Evolutionary conservation across 768 basidiomycete species (phyloP), one percentile per base, ranked within the genome.

Genomic region (Mrakia blollopis): DNA sequence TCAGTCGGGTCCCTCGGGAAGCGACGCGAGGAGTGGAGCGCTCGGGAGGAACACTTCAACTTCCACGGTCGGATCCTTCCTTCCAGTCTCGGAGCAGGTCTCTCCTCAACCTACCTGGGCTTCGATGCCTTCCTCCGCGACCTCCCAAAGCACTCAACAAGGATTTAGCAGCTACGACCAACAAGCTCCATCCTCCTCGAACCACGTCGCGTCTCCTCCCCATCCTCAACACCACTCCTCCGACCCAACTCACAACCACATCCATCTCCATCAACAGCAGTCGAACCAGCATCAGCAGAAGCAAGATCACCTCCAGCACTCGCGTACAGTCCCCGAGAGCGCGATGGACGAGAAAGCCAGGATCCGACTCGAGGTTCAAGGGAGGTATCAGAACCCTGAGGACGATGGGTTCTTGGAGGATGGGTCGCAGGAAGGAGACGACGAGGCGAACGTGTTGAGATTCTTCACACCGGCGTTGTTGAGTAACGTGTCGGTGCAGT

Each of bases 391-490:
- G 65, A 68, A 68, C 37, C 65, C 65, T 3, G 65, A 68, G 39
- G 65, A 68, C 25, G 65, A 68, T 30, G 57, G 8, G n/a, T 65
- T 28, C 30, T 37, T 60, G n/a, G 74, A 39, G 25, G 74, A 75
- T 5, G 67, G 63, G n/a, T 32, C 37, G 8, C 62, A 41, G 23
- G 75, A 70, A 16, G 75, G 37, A 10, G 37, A 44, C 30, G 74
- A 79, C 47, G 92, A 93, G 69, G 89, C 89, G 21, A 88, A 91
- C 74, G 89, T 89, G 70, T 88, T 86, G 76, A 88, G 90, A 23
- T 97, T 93, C 81, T 90, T 98, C 83, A 94, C 96, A 82, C 91
- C 92, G 72, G 89, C 92, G 23, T 85, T 97, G 62, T 86, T 98
- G 75, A 91, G 90, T 44, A 91, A 99, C 82, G 88, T 97, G 67